These are phyloP conservation scores for Penicillium waksmanii DNA, from an alignment of 495 filamentous ascomycete genomes.

Conservation along the genomic window DNA sequence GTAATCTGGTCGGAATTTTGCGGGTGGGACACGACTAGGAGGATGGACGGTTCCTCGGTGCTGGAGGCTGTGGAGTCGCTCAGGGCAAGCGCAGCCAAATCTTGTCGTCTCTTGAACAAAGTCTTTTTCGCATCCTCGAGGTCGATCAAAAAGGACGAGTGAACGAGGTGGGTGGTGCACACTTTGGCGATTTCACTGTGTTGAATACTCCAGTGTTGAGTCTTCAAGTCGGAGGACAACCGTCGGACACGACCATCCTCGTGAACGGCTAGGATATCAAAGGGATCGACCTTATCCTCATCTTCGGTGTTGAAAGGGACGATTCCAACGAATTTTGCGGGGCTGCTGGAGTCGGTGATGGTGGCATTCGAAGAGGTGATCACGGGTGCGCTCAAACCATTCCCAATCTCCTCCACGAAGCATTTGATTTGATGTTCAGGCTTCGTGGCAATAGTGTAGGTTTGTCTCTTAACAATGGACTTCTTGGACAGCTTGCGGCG, in stretches of 20 bases:
- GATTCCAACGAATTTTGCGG: slow-evolving; percentile 47
- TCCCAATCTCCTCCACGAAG: slow-evolving; percentile 54
- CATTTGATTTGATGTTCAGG: slow-evolving; percentile 55
- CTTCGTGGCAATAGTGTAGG: slow-evolving; percentile 60
- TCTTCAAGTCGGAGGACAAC: slow-evolving; percentile 44
- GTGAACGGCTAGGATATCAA: slow-evolving; percentile 54
- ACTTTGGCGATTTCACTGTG: slow-evolving; percentile 43
- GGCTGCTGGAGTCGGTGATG: slow-evolving; percentile 46
- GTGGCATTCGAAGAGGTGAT: slow-evolving; percentile 47
- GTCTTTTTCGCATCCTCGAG: slow-evolving; percentile 50
- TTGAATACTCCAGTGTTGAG: slow-evolving; percentile 46
- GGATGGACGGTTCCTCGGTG: slow-evolving; percentile 40
- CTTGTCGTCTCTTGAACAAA: slow-evolving; percentile 48
- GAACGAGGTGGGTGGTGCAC: slow-evolving; percentile 36
- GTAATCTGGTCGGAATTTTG: slow-evolving; percentile 31
- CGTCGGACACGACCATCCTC: slow-evolving; percentile 46
- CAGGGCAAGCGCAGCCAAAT: slow-evolving; percentile 44
- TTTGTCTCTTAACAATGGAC: slow-evolving; percentile 65
- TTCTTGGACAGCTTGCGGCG: slow-evolving; percentile 59
- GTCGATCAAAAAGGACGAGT: slow-evolving; percentile 47
- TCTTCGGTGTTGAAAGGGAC: slow-evolving; percentile 30
- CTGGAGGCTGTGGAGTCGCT: slow-evolving; percentile 33
- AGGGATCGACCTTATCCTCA: slow-evolving; percentile 31
- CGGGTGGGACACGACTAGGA: slow-evolving; percentile 47
- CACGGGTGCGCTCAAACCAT: slow-evolving; percentile 37